A percentile compares a stretch with the other conserved stretches of the same genome.
Evolutionary conservation across 2,329 filamentous ascomycete genomes (phyloP).

Genomic region (Dactylellina cionopaga): DNA sequence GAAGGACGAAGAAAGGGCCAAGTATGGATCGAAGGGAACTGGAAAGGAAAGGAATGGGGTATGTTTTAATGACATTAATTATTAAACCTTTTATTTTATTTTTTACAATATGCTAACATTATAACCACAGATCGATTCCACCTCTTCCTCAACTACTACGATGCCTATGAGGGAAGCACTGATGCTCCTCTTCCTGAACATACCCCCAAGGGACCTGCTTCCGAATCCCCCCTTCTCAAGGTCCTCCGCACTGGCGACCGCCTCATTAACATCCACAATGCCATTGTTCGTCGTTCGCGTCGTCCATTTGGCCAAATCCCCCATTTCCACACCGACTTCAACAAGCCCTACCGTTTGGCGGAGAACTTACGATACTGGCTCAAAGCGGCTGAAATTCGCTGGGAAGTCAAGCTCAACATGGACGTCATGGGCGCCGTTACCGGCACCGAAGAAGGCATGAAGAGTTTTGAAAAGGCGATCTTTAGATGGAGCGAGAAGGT

Average conservation of each 20-base stretch:
- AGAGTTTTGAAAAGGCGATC: constrained; percentile 82
- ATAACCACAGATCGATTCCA: constrained; percentile 56
- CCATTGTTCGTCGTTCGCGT: constrained; percentile 82
- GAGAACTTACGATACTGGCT: constrained; percentile 96
- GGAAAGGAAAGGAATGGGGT: constrained; percentile 75
- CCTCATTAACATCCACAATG: constrained; percentile 89
- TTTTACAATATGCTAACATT: constrained; percentile 45
- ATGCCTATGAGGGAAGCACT: constrained; percentile 51
- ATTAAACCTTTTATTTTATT: constrained; percentile 55
- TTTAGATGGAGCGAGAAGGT: constrained; percentile 84
- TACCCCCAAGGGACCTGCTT: constrained; percentile 58
- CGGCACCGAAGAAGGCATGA: constrained; percentile 76
- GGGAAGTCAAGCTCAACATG: constrained; percentile 84
- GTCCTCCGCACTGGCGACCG: constrained; percentile 80
- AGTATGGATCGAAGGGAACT: constrained; percentile 81
- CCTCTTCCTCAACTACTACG: constrained; percentile 58
- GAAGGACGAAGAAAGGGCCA: constrained; percentile 75
- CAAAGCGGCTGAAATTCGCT: constrained; percentile 93
- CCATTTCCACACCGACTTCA: constrained; percentile 87
- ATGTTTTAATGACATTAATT: constrained; percentile 53
- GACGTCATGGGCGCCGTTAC: constrained; percentile 89
- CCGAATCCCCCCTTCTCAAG: constrained; percentile 78
- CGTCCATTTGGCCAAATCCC: constrained; percentile 90
- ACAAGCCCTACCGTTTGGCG: constrained; percentile 90
- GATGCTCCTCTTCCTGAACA: constrained; percentile 46